phyloP scores from a whole-genome alignment of 2,329 filamentous ascomycete genomes.

The Gnomoniopsis smithogilvyi region DNA sequence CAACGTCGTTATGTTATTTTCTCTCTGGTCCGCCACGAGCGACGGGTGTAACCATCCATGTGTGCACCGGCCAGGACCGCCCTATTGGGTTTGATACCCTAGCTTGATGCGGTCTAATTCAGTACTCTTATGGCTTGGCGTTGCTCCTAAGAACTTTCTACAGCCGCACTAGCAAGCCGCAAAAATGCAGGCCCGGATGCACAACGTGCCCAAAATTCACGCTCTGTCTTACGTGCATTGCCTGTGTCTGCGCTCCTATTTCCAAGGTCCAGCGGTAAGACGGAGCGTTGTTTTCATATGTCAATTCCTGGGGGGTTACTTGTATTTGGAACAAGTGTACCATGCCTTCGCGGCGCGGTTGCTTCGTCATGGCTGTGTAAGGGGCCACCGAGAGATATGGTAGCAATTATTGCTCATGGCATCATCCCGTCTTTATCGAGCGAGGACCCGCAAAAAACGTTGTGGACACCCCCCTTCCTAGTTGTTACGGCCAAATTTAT shows the following conservation, averaged over 20 bases:
- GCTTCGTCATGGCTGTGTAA: neutral
- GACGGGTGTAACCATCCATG: neutral
- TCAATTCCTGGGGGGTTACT: neutral
- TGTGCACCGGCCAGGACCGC: neutral
- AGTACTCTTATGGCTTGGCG: neutral
- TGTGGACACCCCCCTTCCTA: neutral
- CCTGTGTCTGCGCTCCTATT: too few relatives aligned
- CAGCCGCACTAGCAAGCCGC: conserved; percentile 17
- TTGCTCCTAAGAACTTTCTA: conserved; percentile 3
- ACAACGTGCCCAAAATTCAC: neutral
- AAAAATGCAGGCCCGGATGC: neutral
- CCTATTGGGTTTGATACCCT: neutral
- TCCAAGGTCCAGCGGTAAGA: neutral
- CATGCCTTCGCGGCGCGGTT: too few relatives aligned
- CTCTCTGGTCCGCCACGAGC: neutral
- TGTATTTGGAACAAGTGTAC: too few relatives aligned
- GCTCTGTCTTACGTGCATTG: too few relatives aligned
- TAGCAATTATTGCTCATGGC: conserved; percentile 3
- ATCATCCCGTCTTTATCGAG: conserved; percentile 10
- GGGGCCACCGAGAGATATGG: neutral
- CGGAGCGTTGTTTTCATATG: neutral
- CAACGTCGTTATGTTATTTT: neutral
- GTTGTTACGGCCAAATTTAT: neutral
- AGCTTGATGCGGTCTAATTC: neutral
- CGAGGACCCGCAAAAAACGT: neutral